These are phyloP conservation scores for Obelidium mucronatum DNA, from an alignment of 192 early-diverging fungal genomes.

Conservation along the genomic window DNA sequence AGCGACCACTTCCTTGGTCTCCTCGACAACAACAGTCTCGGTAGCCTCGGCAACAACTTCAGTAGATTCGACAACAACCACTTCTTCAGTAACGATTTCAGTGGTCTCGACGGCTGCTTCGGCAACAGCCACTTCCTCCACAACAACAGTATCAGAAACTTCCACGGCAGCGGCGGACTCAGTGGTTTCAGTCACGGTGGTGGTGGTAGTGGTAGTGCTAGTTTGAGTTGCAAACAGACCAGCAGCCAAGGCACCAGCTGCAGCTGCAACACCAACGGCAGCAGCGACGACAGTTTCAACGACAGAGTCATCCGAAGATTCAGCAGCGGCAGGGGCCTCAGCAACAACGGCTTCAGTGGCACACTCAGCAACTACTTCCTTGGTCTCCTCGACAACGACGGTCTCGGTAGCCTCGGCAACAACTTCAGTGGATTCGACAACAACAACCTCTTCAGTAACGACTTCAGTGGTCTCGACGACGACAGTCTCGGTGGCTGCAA, in stretches of 20 bases:
- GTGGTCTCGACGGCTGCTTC: not conserved
- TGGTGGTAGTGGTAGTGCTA: not conserved
- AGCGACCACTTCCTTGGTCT: too few species aligned
- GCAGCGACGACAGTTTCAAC: not conserved
- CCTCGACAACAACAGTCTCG: not conserved
- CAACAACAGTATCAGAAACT: too few species aligned
- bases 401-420: slow-evolving; percentile 12
- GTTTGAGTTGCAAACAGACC: not conserved
- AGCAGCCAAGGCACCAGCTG: not conserved
- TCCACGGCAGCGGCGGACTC: too few species aligned
- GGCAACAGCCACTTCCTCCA: not conserved
- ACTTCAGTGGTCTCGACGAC: not conserved
- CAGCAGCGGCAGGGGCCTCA: not conserved
- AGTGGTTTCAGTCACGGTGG: not conserved
- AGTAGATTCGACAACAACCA: not conserved
- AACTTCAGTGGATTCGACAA: not conserved
- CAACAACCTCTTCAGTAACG: too few species aligned
- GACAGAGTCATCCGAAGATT: not conserved
- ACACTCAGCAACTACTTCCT: slow-evolving; percentile 5
- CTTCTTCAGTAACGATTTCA: not conserved
- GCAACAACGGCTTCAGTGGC: not conserved
- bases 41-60: not conserved
- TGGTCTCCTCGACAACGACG: too few species aligned
- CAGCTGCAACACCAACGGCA: not conserved
- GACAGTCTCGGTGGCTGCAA: not conserved